Evolutionary conservation across 2,329 filamentous ascomycete genomes (phyloP).

Genomic region (Diaporthe longicolla): DNA sequence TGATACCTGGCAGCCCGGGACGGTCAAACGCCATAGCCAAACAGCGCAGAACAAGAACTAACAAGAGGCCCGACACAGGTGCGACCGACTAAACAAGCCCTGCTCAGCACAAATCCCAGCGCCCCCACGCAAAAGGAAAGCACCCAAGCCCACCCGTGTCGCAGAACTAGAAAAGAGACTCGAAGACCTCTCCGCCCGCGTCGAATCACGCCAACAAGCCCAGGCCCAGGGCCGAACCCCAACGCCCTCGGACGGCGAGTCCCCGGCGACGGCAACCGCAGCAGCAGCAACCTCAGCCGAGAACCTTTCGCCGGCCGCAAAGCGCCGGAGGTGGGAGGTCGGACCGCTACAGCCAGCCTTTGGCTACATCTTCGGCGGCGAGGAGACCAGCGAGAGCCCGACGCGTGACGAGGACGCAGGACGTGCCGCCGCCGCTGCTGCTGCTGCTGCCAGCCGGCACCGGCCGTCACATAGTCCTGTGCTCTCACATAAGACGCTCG

Average conservation of each 20-base stretch:
- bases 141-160: constrained; percentile 62
- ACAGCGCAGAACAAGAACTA: no score
- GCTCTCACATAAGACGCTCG: constrained; percentile 17
- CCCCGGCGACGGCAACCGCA: not conserved
- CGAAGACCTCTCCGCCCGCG: constrained; percentile 63
- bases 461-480: not conserved
- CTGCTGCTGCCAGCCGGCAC: not conserved
- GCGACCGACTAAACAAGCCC: constrained; percentile 62
- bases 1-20: not conserved
- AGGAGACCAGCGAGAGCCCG: not conserved
- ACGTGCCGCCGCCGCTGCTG: no score
- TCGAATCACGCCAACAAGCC: constrained; percentile 50
- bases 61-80: constrained; percentile 51
- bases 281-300: not conserved
- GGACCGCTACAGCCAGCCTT: not conserved
- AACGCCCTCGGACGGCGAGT: constrained; percentile 41
- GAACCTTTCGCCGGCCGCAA: not conserved
- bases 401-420: not conserved
- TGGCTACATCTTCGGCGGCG: constrained; percentile 15
- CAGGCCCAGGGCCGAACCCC: constrained; percentile 40
- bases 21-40: no score
- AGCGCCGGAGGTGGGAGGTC: not conserved
- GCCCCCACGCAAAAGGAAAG: constrained; percentile 62
- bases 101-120: constrained; percentile 64
- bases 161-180: constrained; percentile 66